Base-by-base conservation (phyloP, 768 basidiomycete genomes). In the Cyathus striatus region DNA sequence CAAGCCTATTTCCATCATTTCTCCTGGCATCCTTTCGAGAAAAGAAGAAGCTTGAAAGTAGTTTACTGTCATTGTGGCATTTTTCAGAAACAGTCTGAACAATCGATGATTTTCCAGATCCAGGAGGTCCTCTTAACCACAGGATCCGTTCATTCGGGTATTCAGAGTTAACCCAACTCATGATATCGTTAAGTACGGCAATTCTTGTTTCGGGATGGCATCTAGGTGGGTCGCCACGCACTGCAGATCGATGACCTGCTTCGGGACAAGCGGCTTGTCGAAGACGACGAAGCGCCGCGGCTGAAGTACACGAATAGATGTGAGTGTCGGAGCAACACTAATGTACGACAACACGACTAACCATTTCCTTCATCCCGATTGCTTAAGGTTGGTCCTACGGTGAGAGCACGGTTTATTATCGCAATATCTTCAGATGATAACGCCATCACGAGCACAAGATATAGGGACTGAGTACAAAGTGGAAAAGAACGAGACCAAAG, bases 21-120 rank as follows among this genome's bases (percentile, higher is more conserved):
- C 42, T 24, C 13, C n/a, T n/a, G 2, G 1, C 16, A 13, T 25
- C 16, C 6, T 7, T 23, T 17, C 38, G 23, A 23, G 37, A 39
- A 18, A 49, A 45, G 18, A 49, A 49, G 23, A 49, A 49, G 22
- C 44, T 49, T 4, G 48, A 43, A 0, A 27, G 41, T 14, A 45
- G 36, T 3, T 4, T 3, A 0, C 25, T 22, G 0, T 14, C 17
- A 1, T 40, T 2, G 14, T 20, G 3, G 25, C 27, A 40, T 2
- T 27, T 22, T n/a, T 46, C 45, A 0, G 41, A 23, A 3, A 49
- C 4, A 5, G 48, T 46, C 23, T 45, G 47, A 3, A 43, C 47
- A 30, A 48, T 48, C 2, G 43, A 42, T 7, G 27, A 30, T 30
- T 17, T 49, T 1, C 48, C 48, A 3, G 37, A 36, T 4, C 48